Evolutionary conservation across 305 asterid species (phyloP).

Genomic region (Solanum hybrid): DNA sequence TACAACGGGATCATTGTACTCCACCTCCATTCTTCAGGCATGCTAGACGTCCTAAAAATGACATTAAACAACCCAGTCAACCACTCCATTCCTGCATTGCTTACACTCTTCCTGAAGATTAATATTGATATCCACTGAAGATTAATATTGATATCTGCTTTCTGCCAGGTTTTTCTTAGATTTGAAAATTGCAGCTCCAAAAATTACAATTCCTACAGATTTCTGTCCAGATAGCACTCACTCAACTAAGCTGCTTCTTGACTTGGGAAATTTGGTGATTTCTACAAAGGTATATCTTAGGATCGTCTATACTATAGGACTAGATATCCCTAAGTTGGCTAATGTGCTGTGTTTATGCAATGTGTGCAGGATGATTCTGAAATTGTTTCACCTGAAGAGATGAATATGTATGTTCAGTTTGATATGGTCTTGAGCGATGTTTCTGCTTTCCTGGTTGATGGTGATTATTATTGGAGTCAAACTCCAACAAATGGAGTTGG

Average conservation of each 20-base stretch:
- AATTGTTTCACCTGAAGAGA: slow-evolving; percentile 57
- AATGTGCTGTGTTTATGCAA: slow-evolving; percentile 6
- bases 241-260: slow-evolving; percentile 87
- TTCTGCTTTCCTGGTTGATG: slow-evolving; percentile 92
- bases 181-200: slow-evolving; percentile 96
- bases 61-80: background rate
- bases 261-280: slow-evolving; percentile 86
- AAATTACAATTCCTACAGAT: slow-evolving; percentile 84
- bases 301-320: background rate
- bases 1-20: background rate
- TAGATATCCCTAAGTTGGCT: background rate
- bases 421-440: slow-evolving; percentile 84
- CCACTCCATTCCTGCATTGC: background rate
- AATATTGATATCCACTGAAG: background rate
- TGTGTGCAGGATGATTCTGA: slow-evolving; percentile 66
- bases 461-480: slow-evolving; percentile 76
- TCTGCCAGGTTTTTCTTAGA: slow-evolving; percentile 75
- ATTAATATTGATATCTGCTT: slow-evolving; percentile 11
- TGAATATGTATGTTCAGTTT: slow-evolving; percentile 77
- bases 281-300: slow-evolving; percentile 58
- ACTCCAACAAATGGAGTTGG: slow-evolving; percentile 20
- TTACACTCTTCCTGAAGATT: background rate
- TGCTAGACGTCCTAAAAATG: background rate
- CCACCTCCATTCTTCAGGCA: background rate
- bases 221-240: slow-evolving; percentile 67